These are phyloP conservation scores for Cadophora gregata DNA, from an alignment of 2,329 filamentous ascomycete genomes.

Conservation along the genomic window DNA sequence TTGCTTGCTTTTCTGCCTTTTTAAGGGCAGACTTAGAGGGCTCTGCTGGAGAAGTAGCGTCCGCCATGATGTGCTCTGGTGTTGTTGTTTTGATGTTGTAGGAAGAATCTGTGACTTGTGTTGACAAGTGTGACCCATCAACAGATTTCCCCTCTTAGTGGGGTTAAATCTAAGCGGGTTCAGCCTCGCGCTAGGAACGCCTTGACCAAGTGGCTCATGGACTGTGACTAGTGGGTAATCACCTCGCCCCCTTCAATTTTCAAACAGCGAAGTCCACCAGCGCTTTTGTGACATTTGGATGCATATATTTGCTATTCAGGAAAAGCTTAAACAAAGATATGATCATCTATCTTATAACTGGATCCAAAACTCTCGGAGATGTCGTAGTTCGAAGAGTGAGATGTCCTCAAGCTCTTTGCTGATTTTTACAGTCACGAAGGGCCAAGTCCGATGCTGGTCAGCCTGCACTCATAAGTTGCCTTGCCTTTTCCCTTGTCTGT, in stretches of 20 bases:
- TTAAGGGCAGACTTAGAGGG: conserved; percentile 69
- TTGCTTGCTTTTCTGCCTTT: conserved; percentile 69
- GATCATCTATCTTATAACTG: no score
- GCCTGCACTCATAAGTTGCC: no score
- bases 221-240: neutral
- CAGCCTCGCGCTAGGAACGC: neutral
- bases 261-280: neutral
- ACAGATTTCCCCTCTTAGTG: neutral
- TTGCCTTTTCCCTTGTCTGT: no score
- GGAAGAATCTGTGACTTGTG: neutral
- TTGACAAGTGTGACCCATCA: neutral
- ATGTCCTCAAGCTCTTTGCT: neutral
- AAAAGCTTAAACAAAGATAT: no score
- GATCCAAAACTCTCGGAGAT: no score
- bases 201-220: neutral
- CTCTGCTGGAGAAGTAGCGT: conserved; percentile 35
- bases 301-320: neutral
- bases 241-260: neutral
- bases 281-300: neutral
- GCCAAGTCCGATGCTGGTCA: no score
- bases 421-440: neutral
- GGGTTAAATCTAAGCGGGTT: neutral
- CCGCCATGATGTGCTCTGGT: conserved; percentile 31
- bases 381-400: no score
- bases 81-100: neutral